phyloP scores from a whole-genome alignment of 2,329 filamentous ascomycete species.

The Metarhizium robertsii region DNA sequence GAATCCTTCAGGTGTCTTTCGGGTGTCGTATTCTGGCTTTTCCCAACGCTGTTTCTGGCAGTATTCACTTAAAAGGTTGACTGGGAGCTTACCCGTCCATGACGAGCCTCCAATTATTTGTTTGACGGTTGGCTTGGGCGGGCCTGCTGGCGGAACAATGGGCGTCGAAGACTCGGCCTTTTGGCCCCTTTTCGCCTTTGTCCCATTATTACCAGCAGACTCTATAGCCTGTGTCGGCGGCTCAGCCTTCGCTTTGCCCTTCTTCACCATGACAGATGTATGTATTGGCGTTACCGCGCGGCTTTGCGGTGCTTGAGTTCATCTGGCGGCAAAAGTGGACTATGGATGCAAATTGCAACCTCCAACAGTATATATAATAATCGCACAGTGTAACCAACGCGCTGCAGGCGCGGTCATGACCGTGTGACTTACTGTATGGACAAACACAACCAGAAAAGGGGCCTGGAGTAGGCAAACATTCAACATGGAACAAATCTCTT shows the following conservation, averaged over 20 bases:
- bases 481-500: background rate
- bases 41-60: conserved; percentile 96
- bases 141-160: conserved; percentile 28
- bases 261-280: conserved; percentile 35
- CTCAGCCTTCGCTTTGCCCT: conserved; percentile 41
- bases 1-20: conserved; percentile 63
- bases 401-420: background rate
- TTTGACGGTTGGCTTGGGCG: conserved; percentile 55
- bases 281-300: background rate
- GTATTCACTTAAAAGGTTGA: conserved; percentile 87
- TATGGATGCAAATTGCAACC: background rate
- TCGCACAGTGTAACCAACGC: conserved; percentile 2
- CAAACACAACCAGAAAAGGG: background rate
- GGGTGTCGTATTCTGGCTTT: conserved; percentile 82
- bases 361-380: background rate
- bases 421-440: background rate
- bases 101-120: conserved; percentile 89
- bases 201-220: conserved; percentile 43
- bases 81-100: conserved; percentile 94
- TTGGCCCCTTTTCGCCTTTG: conserved; percentile 32
- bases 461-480: too few species aligned
- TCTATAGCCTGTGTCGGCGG: conserved; percentile 22
- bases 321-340: background rate
- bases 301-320: background rate
- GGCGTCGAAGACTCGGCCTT: conserved; percentile 20